Conservation (phyloP, 164 flowering plant genomes). For the Taxillus chinensis region DNA sequence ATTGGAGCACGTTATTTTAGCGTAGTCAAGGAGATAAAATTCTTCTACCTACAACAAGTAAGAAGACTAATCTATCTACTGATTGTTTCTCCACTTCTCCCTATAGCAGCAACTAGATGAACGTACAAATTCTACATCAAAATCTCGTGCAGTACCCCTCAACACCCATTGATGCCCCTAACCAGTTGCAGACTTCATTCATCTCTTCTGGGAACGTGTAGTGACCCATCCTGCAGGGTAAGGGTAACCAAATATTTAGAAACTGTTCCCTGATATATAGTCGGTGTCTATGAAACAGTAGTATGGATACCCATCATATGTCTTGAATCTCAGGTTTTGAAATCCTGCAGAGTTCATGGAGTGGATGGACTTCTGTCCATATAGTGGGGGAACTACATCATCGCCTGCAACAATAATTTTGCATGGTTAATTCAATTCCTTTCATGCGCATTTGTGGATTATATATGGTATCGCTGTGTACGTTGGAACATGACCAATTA, state of each 20-base stretch:
- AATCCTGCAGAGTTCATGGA: conserved; percentile 44
- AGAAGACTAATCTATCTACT: no score
- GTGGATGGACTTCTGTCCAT: conserved; percentile 48
- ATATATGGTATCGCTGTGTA: no score
- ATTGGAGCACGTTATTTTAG: no score
- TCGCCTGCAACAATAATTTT: conserved; percentile 28
- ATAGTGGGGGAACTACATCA: conserved; percentile 42
- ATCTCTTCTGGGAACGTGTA: conserved; percentile 84
- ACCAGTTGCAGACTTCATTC: conserved; percentile 88
- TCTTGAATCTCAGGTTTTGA: conserved; percentile 30
- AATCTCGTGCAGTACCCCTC: conserved; percentile 25
- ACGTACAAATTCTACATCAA: background rate
- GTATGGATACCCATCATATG: conserved; percentile 64
- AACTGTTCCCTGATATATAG: no score
- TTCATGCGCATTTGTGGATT: no score
- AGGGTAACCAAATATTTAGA: conserved; percentile 4
- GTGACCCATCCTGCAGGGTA: conserved; percentile 83
- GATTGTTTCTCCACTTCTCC: no score
- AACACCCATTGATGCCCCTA: conserved; percentile 60
- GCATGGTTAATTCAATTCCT: no score
- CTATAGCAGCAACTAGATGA: conserved; percentile 1
- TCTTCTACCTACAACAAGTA: no score
- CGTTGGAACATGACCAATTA: no score
- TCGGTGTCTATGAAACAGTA: background rate
- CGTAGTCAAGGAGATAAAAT: no score